Base-by-base conservation (phyloP, 2,329 filamentous ascomycete genomes). In the Daldinia sp. region DNA sequence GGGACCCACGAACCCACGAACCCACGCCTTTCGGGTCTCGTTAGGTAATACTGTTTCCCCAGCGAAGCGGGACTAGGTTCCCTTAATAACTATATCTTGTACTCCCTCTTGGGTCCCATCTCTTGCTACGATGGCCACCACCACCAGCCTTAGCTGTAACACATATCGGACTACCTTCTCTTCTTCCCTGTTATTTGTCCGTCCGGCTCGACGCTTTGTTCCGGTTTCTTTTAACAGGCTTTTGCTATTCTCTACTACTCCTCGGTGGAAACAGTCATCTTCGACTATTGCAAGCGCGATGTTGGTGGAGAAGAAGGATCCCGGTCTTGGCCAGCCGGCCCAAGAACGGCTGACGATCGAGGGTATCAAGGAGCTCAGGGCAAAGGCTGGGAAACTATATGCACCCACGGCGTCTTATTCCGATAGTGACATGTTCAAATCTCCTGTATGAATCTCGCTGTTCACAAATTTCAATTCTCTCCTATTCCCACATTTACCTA, bases 351-450 rank as follows among this genome's bases (percentile, higher is more conserved):
- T 93, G 75, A 90, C 89, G 48, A 80, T 93, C 77, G 86, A 90
- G 73, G 88, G 88, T 68, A 89, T 97, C 63, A 80, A 87, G 60
- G 88, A 87, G 42, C 85, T 91, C 73, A 88, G 95, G 55, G 87
- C 86, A 68, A 92, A 91, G 75, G 87, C 88, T n/a, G 91, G 91
- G 2, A 89, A 88, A 75, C 84, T 96, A 42, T 85, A 92, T 70
- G 92, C 90, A 18, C 92, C 92, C 41, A 87, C 93, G 53, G 95
- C 94, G 35, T 92, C 93, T 9, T 86, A 87, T 57, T 90, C 92
- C 2, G 90, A 91, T 79, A 93, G 92, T 79, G 91, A 94, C 74
- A 89, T 92, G 84, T 98, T 97, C 81, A 96, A 96, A 81, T 89
- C 89, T 59, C 85, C 88, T 61, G 90, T 92, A 80, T 74, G 87